Evolutionary conservation across 176 grass and related monocot species (phyloP).

Genomic region (Cenchrus purpureus): DNA sequence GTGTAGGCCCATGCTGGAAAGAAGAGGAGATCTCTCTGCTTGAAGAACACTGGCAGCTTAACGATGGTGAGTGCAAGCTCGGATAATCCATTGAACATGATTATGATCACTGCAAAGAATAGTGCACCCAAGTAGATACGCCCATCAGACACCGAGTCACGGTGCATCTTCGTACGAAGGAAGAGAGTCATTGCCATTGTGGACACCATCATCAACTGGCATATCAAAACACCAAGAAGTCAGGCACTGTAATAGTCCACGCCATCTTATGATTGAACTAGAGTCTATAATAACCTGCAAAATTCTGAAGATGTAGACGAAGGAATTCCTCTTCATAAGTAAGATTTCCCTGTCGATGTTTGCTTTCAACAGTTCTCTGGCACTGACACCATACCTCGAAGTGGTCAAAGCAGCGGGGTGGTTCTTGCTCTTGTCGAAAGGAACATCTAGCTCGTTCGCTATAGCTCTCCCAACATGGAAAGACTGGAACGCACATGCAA

Average conservation of each 20-base stretch:
- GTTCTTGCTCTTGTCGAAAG: slow-evolving; percentile 69
- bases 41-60: slow-evolving; percentile 94
- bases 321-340: slow-evolving; percentile 97
- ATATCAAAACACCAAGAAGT: slow-evolving; percentile 26
- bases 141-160: slow-evolving; percentile 44
- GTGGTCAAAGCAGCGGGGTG: slow-evolving; percentile 86
- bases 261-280: not conserved
- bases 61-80: slow-evolving; percentile 75
- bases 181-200: slow-evolving; percentile 81
- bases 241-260: slow-evolving; percentile 12
- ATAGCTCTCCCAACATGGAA: slow-evolving; percentile 67
- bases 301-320: slow-evolving; percentile 86
- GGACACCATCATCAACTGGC: slow-evolving; percentile 65
- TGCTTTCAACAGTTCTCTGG: slow-evolving; percentile 75
- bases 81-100: slow-evolving; percentile 90
- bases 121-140: slow-evolving; percentile 71
- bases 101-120: slow-evolving; percentile 70
- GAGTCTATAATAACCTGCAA: slow-evolving; percentile 55
- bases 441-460: slow-evolving; percentile 57
- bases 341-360: slow-evolving; percentile 80
- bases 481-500: slow-evolving; percentile 57
- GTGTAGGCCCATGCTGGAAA: slow-evolving; percentile 92
- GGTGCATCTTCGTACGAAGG: slow-evolving; percentile 82
- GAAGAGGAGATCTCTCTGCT: slow-evolving; percentile 89
- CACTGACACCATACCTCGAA: slow-evolving; percentile 66